Evolutionary conservation across 345 rosid genomes (phyloP), one percentile per base, ranked within the genome.

Genomic region (Barbarea vulgaris): DNA sequence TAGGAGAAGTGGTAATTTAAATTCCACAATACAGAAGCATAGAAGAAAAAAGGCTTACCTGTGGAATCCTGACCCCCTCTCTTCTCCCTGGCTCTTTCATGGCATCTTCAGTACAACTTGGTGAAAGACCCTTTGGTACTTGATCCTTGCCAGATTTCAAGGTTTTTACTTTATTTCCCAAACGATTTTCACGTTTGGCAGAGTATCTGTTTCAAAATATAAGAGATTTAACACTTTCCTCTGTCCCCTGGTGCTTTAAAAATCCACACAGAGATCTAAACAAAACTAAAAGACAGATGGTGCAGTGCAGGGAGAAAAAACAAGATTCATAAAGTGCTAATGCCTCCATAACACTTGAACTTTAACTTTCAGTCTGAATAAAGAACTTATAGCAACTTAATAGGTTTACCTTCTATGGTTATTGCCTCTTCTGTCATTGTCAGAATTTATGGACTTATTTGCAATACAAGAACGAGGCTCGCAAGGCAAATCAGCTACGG

Each of bases 381-480:
- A 65, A 25, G 21, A 33, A 56, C 48, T 19, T 57, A 44, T 21
- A 64, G 14, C 24, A 42, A 30, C 41, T 13, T 65, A 25, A 73
- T 4, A 47, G 46, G n/a, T 27, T 87, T 87, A 89, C 97, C 91
- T 83, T 77, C 75, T 86, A 21, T 85, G 81, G 52, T 76, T 72
- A 51, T 41, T 52, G 33, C 77, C 73, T 77, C 74, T 76, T 74
- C 73, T 82, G 21, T 81, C 86, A 66, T 59, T 36, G 58, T 73
- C 55, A 60, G 77, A 74, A 47, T 50, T 74, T 5, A 28, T 22
- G 48, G 75, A 57, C 53, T 79, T 76, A 69, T 74, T 76, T 17
- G 64, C 71, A 51, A 47, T 78, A 37, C 51, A 55, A 27, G 48
- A 77, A 22, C 27, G 70, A 63, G 66, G 17, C 18, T 76, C 80